Evolutionary conservation across 2,329 filamentous ascomycete genomes (phyloP).

Genomic region (Phoma sp.): DNA sequence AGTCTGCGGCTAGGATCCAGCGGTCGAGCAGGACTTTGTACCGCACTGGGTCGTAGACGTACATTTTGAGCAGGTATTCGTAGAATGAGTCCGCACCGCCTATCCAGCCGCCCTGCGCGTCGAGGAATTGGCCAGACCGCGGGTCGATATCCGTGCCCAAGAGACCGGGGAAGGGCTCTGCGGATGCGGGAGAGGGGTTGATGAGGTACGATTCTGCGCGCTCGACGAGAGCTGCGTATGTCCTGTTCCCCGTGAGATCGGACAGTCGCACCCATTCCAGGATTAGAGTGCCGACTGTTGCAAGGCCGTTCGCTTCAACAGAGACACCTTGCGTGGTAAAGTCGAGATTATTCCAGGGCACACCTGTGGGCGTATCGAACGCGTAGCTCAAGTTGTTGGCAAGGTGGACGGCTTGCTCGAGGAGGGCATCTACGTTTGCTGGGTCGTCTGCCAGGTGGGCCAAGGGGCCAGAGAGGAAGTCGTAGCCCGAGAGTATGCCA

Average conservation of each 20-base stretch:
- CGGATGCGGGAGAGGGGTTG: slow-evolving; percentile 65
- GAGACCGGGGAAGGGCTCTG: slow-evolving; percentile 78
- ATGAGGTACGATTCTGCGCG: slow-evolving; percentile 74
- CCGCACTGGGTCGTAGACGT: slow-evolving; percentile 72
- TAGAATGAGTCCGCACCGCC: slow-evolving; percentile 83
- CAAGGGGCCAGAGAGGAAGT: slow-evolving; percentile 73
- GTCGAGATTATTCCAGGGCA: slow-evolving; percentile 73
- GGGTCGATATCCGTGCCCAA: slow-evolving; percentile 72
- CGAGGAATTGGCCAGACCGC: slow-evolving; percentile 68
- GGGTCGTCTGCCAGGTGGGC: slow-evolving; percentile 56
- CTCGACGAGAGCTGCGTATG: slow-evolving; percentile 71
- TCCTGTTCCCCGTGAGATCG: slow-evolving; percentile 71
- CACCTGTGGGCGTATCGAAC: slow-evolving; percentile 76
- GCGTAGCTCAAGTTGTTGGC: slow-evolving; percentile 77
- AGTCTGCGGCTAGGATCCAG: slow-evolving; percentile 78
- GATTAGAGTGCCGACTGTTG: slow-evolving; percentile 77
- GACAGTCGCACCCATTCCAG: slow-evolving; percentile 85
- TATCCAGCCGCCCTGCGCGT: slow-evolving; percentile 75
- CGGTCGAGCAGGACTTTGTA: slow-evolving; percentile 71
- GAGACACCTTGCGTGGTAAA: slow-evolving; percentile 60
- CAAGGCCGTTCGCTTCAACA: slow-evolving; percentile 71
- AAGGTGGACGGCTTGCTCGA: slow-evolving; percentile 71
- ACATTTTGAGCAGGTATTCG: slow-evolving; percentile 93
- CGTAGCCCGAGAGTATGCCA: slow-evolving; percentile 77
- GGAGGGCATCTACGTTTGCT: slow-evolving; percentile 62